Percentiles rank a stretch among this genome's conserved stretches.
Evolutionary conservation across 805 yeast species (phyloP).

Genomic region (Wickerhamomyces strasburgensis): DNA sequence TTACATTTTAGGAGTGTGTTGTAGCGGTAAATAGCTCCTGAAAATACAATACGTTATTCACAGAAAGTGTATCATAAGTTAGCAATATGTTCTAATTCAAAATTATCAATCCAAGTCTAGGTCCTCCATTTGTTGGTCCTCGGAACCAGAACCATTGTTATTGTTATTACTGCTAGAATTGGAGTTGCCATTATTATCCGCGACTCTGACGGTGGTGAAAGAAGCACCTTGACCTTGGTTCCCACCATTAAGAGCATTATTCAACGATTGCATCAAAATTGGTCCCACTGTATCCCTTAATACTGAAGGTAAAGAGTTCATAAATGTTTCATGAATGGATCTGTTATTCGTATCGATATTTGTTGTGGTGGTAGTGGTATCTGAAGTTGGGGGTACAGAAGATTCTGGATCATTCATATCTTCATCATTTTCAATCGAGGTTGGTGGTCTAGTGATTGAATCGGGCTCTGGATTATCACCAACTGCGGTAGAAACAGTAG

Average conservation of each 20-base stretch:
- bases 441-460: slow-evolving; percentile 1
- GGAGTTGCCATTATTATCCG: not conserved
- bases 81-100: too few species aligned
- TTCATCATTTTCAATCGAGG: slow-evolving; percentile 7
- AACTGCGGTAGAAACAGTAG: slow-evolving; percentile 2
- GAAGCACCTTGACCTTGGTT: slow-evolving; percentile 11
- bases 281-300: slow-evolving; percentile 14
- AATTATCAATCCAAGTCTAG: not conserved
- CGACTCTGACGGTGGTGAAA: slow-evolving; percentile 8
- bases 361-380: not conserved
- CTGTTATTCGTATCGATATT: slow-evolving; percentile 1
- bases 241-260: slow-evolving; percentile 12
- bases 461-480: slow-evolving; percentile 1
- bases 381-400: slow-evolving; percentile 4
- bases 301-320: slow-evolving; percentile 9
- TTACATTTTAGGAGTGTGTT: too few species aligned
- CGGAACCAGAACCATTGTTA: not conserved
- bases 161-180: not conserved
- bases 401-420: slow-evolving; percentile 10
- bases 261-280: slow-evolving; percentile 9
- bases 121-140: not conserved
- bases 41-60: too few species aligned
- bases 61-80: too few species aligned
- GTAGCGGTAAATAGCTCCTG: too few species aligned
- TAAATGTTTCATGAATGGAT: slow-evolving; percentile 6